Evolutionary conservation across 352 stramenopile genomes (phyloP), one percentile per base, ranked within the genome.

Genomic region (Globisporangium mamillatum): DNA sequence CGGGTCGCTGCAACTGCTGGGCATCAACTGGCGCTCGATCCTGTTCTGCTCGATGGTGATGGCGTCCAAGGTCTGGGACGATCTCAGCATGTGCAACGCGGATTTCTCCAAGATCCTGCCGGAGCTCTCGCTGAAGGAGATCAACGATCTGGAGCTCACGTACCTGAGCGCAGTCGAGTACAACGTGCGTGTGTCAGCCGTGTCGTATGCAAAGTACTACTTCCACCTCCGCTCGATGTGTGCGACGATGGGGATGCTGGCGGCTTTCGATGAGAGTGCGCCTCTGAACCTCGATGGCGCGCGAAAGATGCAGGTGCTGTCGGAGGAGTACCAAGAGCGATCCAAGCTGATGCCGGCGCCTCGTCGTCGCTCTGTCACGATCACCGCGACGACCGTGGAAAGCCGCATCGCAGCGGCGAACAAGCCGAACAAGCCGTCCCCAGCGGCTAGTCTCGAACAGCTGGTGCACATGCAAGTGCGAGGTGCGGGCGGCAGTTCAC

Each of bases 31-130:
- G 96, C 88, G 93, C 63, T 94, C 92, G 12, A 80, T 99, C 32
- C 73, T 99, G 1, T 99, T 99, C 70, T 96, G 90, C 58, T 97
- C 90, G 14, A 98, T 99, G 94, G 90, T 99, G 34, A 94, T 99
- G 77, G 88, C 94, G 0, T 98, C 89, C 12, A 99, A 99, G 73
- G 97, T 99, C 29, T 99, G 97, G 95, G 97, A 99, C 73, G 97
- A 99, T 71, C 75, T 99, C 32, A 97, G 82, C 74, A 99, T 99
- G 96, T 99, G 94, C 79, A 99, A 99, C 75, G 91, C 88, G 16
- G 97, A 99, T 77, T 99, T 99, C 68, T 94, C 83, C 65, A 97
- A 98, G 76, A 91, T 98, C 60, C 95, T 80, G 75, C 90, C 90
- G 4, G 83, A 93, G 62, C 95, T 99, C 24, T 89, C 84, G 22